These are phyloP conservation scores for Penicillium lividum DNA, from an alignment of 495 filamentous ascomycete species.

Conservation along the genomic window DNA sequence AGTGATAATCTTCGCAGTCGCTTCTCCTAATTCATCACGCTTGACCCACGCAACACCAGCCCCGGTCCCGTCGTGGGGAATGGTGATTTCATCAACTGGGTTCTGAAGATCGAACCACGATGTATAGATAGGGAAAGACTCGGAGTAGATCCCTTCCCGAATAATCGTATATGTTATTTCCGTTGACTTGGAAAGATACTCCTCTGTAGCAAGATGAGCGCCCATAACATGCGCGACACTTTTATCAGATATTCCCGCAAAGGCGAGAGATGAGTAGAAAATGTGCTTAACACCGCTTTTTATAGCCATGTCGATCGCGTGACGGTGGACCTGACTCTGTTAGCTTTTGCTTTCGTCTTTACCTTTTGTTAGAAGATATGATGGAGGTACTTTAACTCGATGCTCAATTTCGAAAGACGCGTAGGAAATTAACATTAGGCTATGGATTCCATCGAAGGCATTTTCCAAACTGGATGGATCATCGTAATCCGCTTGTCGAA, in stretches of 20 bases:
- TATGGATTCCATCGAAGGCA: constrained; percentile 39
- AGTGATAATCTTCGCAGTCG: constrained; percentile 42
- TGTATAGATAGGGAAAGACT: constrained; percentile 70
- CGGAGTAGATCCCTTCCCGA: constrained; percentile 65
- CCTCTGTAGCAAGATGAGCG: constrained; percentile 65
- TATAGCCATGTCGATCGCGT: constrained; percentile 59
- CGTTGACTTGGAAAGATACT: constrained; percentile 46
- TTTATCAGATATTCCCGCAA: constrained; percentile 46
- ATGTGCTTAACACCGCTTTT: constrained; percentile 60
- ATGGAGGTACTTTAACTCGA: constrained; percentile 27
- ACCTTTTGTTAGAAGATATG: too few species aligned
- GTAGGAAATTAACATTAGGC: constrained; percentile 45
- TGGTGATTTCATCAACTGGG: constrained; percentile 40
- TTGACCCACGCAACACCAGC: constrained; percentile 55
- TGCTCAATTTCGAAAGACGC: constrained; percentile 43
- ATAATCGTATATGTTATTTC: constrained; percentile 51
- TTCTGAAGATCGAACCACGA: constrained; percentile 53
- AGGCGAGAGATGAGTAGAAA: constrained; percentile 68
- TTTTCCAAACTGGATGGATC: constrained; percentile 27
- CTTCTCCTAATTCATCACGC: constrained; percentile 52
- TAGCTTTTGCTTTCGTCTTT: too few species aligned
- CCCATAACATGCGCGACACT: constrained; percentile 63
- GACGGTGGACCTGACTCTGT: constrained; percentile 40
- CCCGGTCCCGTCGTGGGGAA: constrained; percentile 50
- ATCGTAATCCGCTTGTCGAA: constrained; percentile 43